These are phyloP conservation scores for Dioszegia crocea DNA, from an alignment of 768 basidiomycete species.

Conservation along the genomic window DNA sequence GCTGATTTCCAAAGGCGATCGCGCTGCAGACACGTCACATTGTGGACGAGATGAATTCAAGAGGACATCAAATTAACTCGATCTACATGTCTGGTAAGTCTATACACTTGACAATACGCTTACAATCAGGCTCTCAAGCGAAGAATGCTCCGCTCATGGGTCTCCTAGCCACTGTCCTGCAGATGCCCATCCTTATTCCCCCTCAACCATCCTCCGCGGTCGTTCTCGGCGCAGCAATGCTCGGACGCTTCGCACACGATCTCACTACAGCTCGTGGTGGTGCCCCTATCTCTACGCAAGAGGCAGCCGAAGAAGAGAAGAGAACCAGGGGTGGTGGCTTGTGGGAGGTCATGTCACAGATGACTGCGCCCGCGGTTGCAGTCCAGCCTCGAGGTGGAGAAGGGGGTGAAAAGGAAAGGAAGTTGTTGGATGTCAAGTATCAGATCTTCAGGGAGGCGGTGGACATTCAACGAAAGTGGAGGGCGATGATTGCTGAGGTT, in stretches of 20 bases:
- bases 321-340: slow-evolving; percentile 61
- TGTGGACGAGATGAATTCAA: slow-evolving; percentile 78
- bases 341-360: slow-evolving; percentile 95
- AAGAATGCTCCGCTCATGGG: slow-evolving; percentile 84
- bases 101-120: not conserved
- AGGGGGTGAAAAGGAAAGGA: slow-evolving; percentile 67
- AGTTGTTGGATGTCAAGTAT: slow-evolving; percentile 83
- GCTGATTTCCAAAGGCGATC: slow-evolving; percentile 59
- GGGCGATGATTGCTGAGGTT: slow-evolving; percentile 62
- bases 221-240: slow-evolving; percentile 88
- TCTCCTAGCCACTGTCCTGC: slow-evolving; percentile 79
- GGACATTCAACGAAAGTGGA: slow-evolving; percentile 83
- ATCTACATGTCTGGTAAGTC: slow-evolving; percentile 64
- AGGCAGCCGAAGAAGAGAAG: slow-evolving; percentile 49
- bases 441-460: slow-evolving; percentile 84
- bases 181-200: slow-evolving; percentile 77
- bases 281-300: slow-evolving; percentile 50
- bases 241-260: slow-evolving; percentile 79
- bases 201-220: slow-evolving; percentile 72
- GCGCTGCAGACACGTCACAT: slow-evolving; percentile 93
- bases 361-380: slow-evolving; percentile 78
- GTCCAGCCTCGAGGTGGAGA: slow-evolving; percentile 61
- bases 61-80: slow-evolving; percentile 73
- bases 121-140: slow-evolving; percentile 69
- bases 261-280: slow-evolving; percentile 41